Evolutionary conservation across 306 rosid genomes (phyloP), one percentile per base, ranked within the genome.

Genomic region (Styphnolobium japonicum): DNA sequence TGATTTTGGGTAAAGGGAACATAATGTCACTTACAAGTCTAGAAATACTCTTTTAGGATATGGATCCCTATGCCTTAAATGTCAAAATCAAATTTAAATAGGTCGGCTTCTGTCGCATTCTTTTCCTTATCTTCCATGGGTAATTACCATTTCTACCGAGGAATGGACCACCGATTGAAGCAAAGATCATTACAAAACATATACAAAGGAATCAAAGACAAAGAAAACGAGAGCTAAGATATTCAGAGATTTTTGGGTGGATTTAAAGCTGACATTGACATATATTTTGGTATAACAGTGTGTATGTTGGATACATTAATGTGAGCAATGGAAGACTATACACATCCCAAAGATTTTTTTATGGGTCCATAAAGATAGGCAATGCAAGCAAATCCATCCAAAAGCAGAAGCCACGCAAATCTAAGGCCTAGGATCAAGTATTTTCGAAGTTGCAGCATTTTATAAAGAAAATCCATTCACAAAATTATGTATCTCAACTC

Each of bases 81-180:
- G 85, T 85, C 85, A 77, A 72, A 85, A 81, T 85, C 81, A 63
- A 40, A 53, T 76, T 81, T 67, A 67, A 25, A 29, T 73, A 43
- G 60, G 75, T 77, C 34, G 81, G 83, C 45, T 73, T 34, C 19
- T 65, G 61, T 67, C 21, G 15, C 67, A 77, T 60, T 74, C 75
- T 23, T 81, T 60, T 67, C 75, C 78, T 73, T 73, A 67, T 81
- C 81, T 77, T 70, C 14, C 12, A 81, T 16, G 69, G 40, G 43
- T 49, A 72, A 67, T 40, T 49, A 58, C 55, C 46, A 49, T 39
- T 33, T 73, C 33, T 45, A 25, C 3, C 49, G 16, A 73, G n/a
- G 7, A 71, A 23, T 49, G 82, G 74, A 76, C 83, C 77, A 85
- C 74, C 3, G 6, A 64, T 71, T 77, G 49, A 66, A 85, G 56